A percentile compares a stretch with the other conserved stretches of the same genome.
These are phyloP conservation scores for Alnus rubra DNA, from an alignment of 306 rosid species.

Conservation along the genomic window DNA sequence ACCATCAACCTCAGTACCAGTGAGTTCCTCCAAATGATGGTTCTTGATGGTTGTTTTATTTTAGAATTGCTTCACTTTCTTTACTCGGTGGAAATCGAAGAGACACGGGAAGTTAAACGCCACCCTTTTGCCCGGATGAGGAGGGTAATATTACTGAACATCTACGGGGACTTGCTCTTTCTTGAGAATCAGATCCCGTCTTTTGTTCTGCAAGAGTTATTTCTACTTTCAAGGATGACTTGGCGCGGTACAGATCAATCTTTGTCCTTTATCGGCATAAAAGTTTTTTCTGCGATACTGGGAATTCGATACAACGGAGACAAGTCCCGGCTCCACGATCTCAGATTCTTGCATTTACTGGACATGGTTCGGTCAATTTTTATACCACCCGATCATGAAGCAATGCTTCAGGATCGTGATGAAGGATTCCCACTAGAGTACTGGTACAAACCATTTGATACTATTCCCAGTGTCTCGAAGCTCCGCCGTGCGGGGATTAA, in stretches of 20 bases:
- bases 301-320: background rate
- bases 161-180: background rate
- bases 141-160: background rate
- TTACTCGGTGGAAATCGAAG: background rate
- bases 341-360: background rate
- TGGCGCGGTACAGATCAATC: background rate
- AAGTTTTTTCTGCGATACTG: background rate
- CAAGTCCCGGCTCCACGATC: too few relatives aligned
- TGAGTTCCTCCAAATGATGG: background rate
- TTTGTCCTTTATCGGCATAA: background rate
- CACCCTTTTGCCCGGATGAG: too few relatives aligned
- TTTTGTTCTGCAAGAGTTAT: background rate
- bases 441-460: background rate
- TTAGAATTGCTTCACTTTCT: background rate
- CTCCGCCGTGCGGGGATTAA: background rate
- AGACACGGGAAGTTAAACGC: background rate
- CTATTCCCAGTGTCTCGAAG: background rate
- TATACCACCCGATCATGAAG: background rate
- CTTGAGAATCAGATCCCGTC: background rate
- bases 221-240: background rate
- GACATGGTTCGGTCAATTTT: background rate
- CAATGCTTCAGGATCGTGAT: background rate
- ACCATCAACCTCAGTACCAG: background rate
- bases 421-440: background rate
- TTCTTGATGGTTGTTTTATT: slow-evolving; percentile 3